phyloP scores from a whole-genome alignment of 1,284 basidiomycete genomes.

The Leccinum subspadiceum region DNA sequence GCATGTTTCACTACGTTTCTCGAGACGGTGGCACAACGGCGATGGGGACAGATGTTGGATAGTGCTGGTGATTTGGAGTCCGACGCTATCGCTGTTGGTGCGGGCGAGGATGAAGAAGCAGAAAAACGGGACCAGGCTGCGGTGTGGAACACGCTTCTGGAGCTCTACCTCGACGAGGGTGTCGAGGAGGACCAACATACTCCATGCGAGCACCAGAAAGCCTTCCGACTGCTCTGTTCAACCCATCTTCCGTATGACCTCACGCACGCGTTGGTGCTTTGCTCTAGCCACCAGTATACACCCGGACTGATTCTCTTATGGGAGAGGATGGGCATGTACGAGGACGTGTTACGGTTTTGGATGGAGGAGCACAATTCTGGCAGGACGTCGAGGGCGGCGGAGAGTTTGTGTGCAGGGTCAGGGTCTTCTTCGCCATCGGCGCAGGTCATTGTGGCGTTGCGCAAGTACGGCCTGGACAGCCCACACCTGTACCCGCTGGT shows the following conservation, averaged over 20 bases:
- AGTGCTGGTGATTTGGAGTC: slow-evolving; percentile 19
- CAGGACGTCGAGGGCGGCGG: neutral
- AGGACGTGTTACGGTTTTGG: slow-evolving; percentile 91
- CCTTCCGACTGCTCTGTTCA: slow-evolving; percentile 65
- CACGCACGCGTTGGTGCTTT: slow-evolving; percentile 91
- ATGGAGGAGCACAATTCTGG: slow-evolving; percentile 67
- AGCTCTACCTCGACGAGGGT: slow-evolving; percentile 72
- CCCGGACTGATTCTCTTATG: slow-evolving; percentile 86
- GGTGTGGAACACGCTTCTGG: slow-evolving; percentile 95
- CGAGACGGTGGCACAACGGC: slow-evolving; percentile 77
- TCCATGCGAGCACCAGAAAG: slow-evolving; percentile 45
- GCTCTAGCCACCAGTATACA: slow-evolving; percentile 80
- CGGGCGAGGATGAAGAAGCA: slow-evolving; percentile 45
- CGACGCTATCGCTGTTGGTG: neutral
- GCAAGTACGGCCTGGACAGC: slow-evolving; percentile 69
- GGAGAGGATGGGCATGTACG: slow-evolving; percentile 95
- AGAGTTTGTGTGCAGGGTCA: neutral
- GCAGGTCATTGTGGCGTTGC: slow-evolving; percentile 73
- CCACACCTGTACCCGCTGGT: slow-evolving; percentile 86
- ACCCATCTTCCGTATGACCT: slow-evolving; percentile 78
- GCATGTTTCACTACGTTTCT: slow-evolving; percentile 64
- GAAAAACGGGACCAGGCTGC: slow-evolving; percentile 77
- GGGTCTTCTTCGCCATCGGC: slow-evolving; percentile 39
- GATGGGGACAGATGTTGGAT: slow-evolving; percentile 81
- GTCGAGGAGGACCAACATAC: slow-evolving; percentile 17